Conservation (phyloP, 371 early-diverging fungal genomes). For the Zychaea mexicana region DNA sequence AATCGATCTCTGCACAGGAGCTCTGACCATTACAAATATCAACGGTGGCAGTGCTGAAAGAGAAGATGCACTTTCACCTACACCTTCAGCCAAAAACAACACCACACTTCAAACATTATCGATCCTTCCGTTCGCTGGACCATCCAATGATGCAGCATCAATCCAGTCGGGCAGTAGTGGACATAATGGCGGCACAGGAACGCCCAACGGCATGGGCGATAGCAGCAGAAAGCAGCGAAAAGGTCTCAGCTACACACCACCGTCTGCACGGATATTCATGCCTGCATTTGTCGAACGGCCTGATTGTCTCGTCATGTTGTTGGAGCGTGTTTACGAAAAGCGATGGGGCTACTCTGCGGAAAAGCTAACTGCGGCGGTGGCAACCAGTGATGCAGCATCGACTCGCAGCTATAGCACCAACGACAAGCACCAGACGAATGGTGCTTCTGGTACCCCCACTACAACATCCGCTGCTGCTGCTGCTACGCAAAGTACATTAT, state of each 20-base stretch:
- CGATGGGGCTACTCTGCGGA: slow-evolving; percentile 47
- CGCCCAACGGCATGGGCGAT: slow-evolving; percentile 12
- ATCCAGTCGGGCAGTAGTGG: slow-evolving; percentile 15
- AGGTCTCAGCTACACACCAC: slow-evolving; percentile 40
- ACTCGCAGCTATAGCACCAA: slow-evolving; percentile 15
- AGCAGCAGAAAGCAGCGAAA: slow-evolving; percentile 13
- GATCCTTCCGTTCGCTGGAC: slow-evolving; percentile 43
- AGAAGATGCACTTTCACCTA: slow-evolving; percentile 23
- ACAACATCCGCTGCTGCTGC: no score
- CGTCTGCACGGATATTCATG: slow-evolving; percentile 64
- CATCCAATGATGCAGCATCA: slow-evolving; percentile 9
- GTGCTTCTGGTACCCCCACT: neutral
- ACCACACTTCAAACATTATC: slow-evolving; percentile 25
- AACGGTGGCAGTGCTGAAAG: neutral
- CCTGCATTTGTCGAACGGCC: slow-evolving; percentile 78
- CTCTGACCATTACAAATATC: slow-evolving; percentile 23
- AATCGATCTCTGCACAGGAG: slow-evolving; percentile 71
- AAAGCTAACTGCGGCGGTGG: neutral
- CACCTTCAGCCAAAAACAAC: slow-evolving; percentile 27
- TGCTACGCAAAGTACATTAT: no score
- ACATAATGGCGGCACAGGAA: neutral
- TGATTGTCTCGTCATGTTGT: slow-evolving; percentile 69
- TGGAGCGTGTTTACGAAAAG: slow-evolving; percentile 70
- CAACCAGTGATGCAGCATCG: slow-evolving; percentile 21
- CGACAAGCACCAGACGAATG: slow-evolving; percentile 11